These are phyloP conservation scores for Tetrahymena borealis DNA, from an alignment of 73 alveolate genomes.

Conservation along the genomic window DNA sequence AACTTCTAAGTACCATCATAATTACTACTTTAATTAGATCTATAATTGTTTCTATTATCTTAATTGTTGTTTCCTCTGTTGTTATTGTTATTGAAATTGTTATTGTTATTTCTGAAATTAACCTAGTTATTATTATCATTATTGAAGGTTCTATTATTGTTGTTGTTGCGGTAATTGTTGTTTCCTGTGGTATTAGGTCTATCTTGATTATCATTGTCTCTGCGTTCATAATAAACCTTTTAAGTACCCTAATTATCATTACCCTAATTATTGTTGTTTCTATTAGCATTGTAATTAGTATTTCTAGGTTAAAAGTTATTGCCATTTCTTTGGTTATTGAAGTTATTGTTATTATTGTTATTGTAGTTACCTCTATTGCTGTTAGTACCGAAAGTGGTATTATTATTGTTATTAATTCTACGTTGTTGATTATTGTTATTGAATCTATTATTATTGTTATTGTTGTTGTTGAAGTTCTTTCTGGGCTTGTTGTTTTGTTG, in stretches of 20 bases:
- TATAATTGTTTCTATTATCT: not conserved
- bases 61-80: slow-evolving; percentile 2
- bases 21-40: not conserved
- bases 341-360: not conserved
- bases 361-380: not conserved
- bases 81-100: not conserved
- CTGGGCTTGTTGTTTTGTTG: not conserved
- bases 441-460: not conserved
- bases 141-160: not conserved
- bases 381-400: not conserved
- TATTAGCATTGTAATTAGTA: not conserved
- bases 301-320: not conserved
- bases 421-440: not conserved
- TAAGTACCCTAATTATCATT: too few relatives aligned
- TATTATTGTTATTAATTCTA: not conserved
- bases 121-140: not conserved
- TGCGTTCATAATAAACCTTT: not conserved
- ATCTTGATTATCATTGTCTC: not conserved
- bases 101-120: not conserved
- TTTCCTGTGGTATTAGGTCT: not conserved
- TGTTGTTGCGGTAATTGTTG: not conserved
- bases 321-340: not conserved
- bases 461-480: not conserved
- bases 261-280: not conserved
- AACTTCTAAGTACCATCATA: not conserved